Percentiles rank a stretch among this genome's conserved stretches.
Conservation (phyloP, 2,329 filamentous ascomycete genomes). For the Gliomastix tumulicola region DNA sequence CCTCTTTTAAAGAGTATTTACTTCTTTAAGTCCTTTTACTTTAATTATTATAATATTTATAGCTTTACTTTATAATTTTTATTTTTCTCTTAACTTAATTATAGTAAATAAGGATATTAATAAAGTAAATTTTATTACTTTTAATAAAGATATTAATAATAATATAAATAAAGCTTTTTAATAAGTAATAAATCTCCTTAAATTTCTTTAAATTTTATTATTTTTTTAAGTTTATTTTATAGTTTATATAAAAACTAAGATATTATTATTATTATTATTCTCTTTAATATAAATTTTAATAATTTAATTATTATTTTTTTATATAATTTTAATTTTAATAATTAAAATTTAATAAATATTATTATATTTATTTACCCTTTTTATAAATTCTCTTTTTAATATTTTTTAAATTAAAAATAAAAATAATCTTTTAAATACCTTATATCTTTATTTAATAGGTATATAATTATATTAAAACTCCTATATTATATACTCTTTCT, state of each 20-base stretch:
- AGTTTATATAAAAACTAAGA: too few species aligned
- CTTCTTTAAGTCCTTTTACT: background rate
- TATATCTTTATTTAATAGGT: background rate
- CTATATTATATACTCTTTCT: background rate
- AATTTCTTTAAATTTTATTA: background rate
- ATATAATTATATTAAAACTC: background rate
- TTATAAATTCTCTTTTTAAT: background rate
- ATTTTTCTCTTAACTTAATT: background rate
- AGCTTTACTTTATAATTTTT: background rate
- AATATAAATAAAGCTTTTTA: background rate
- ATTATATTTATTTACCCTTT: background rate
- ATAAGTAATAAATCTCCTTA: too few species aligned
- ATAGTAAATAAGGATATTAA: too few species aligned
- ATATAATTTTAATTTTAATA: too few species aligned
- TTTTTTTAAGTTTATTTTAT: background rate
- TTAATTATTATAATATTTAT: background rate
- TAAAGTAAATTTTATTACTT: background rate
- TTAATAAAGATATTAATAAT: background rate
- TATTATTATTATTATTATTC: background rate
- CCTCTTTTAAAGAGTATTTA: background rate
- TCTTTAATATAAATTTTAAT: background rate
- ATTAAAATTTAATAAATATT: background rate
- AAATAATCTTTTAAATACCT: background rate
- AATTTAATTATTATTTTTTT: background rate
- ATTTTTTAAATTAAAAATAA: background rate